These are phyloP conservation scores for Aureobasidium sp. DNA, from an alignment of 2,329 filamentous ascomycete species.

Conservation along the genomic window DNA sequence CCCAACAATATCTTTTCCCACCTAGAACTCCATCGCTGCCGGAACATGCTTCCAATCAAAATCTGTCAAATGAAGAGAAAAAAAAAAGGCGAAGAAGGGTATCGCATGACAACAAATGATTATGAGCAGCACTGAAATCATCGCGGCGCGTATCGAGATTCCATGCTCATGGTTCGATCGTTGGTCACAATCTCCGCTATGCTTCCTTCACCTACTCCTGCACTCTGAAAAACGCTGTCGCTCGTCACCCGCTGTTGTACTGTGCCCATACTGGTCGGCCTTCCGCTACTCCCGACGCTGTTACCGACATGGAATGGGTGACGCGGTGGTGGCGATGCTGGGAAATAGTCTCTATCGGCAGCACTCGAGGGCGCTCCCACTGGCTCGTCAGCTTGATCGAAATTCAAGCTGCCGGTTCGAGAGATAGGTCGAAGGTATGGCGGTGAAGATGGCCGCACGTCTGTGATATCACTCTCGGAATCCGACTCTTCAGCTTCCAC, in stretches of 20 bases:
- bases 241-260: slow-evolving; percentile 14
- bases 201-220: slow-evolving; percentile 10
- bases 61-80: not conserved
- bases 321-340: not conserved
- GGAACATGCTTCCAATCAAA: not conserved
- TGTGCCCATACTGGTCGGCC: slow-evolving; percentile 13
- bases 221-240: slow-evolving; percentile 12
- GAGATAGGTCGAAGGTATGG: slow-evolving; percentile 13
- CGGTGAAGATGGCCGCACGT: not conserved
- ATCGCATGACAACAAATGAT: not conserved
- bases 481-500: slow-evolving; percentile 5
- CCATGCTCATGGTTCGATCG: slow-evolving; percentile 12
- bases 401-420: slow-evolving; percentile 12
- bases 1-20: not conserved
- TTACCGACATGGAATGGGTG: slow-evolving; percentile 2
- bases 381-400: not conserved
- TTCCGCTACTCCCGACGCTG: not conserved
- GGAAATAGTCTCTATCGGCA: slow-evolving; percentile 4
- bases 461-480: not conserved
- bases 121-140: not conserved
- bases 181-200: slow-evolving; percentile 11
- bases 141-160: not conserved
- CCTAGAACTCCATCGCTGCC: not conserved
- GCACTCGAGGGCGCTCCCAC: not conserved
- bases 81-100: not conserved